Evolutionary conservation across 176 grass and related monocot genomes (phyloP).

Genomic region (Phoenix roebelenii): DNA sequence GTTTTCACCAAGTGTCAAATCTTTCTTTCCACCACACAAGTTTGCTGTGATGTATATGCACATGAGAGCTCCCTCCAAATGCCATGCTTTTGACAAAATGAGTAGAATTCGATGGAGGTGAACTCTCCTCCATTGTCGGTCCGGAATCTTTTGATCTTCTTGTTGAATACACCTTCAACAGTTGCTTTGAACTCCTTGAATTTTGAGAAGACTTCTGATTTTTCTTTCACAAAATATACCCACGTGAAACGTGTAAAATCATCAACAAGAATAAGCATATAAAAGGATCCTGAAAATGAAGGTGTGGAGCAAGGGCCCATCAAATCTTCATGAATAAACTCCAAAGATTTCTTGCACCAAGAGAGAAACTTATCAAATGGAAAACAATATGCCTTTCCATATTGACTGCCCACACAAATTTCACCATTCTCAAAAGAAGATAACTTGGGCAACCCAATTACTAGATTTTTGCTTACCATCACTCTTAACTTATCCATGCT

Average conservation of each 20-base stretch:
- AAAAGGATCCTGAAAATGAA: not conserved
- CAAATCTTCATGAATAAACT: not conserved
- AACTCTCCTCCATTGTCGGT: not conserved
- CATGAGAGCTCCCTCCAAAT: not conserved
- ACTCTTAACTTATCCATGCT: too few relatives aligned
- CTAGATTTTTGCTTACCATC: not conserved
- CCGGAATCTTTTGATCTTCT: not conserved
- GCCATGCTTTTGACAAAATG: not conserved
- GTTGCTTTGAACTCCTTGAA: not conserved
- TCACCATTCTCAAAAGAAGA: not conserved
- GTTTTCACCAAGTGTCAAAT: not conserved
- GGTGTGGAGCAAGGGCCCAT: not conserved
- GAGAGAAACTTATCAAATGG: not conserved
- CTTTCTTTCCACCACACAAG: not conserved
- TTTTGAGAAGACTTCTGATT: not conserved
- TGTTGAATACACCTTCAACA: not conserved
- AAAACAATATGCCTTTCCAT: not conserved
- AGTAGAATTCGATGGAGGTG: not conserved
- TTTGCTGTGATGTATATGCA: not conserved
- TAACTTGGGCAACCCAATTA: not conserved
- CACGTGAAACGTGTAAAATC: not conserved
- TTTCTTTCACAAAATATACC: not conserved
- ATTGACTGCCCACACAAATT: not conserved
- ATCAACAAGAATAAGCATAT: not conserved
- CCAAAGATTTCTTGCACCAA: not conserved